A percentile compares a stretch with the other conserved stretches of the same genome.
These are phyloP conservation scores for Xylariaceae sp. DNA, from an alignment of 2,329 filamentous ascomycete species.

Conservation along the genomic window DNA sequence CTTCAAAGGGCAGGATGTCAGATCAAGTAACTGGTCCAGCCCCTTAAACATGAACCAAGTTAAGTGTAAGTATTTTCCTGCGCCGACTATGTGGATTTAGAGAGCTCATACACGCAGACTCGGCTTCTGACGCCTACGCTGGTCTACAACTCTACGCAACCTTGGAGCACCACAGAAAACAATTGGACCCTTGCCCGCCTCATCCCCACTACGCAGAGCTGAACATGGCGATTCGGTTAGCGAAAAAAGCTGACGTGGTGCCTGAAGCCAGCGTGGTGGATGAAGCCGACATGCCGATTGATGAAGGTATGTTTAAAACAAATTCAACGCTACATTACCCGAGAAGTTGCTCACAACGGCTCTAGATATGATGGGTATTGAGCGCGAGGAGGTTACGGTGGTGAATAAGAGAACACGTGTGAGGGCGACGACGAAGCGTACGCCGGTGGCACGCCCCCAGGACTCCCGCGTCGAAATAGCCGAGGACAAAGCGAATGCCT, in stretches of 20 bases:
- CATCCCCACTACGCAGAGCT: slow-evolving; percentile 64
- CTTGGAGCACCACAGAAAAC: slow-evolving; percentile 62
- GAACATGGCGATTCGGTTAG: slow-evolving; percentile 55
- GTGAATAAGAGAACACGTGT: background rate
- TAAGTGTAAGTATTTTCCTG: slow-evolving; percentile 50
- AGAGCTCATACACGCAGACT: slow-evolving; percentile 46
- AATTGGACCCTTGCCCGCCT: slow-evolving; percentile 64
- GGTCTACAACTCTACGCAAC: slow-evolving; percentile 65
- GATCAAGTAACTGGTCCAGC: slow-evolving; percentile 69
- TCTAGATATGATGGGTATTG: slow-evolving; percentile 23
- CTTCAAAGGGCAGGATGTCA: slow-evolving; percentile 64
- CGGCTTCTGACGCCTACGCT: slow-evolving; percentile 80
- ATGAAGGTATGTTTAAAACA: background rate
- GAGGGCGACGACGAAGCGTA: background rate
- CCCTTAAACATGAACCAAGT: slow-evolving; percentile 60
- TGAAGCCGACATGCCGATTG: slow-evolving; percentile 11
- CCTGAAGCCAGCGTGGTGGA: slow-evolving; percentile 26
- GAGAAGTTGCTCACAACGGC: slow-evolving; percentile 12
- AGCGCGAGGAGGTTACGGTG: slow-evolving; percentile 13
- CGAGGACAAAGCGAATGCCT: slow-evolving; percentile 35
- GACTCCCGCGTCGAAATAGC: slow-evolving; percentile 43
- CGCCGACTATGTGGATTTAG: slow-evolving; percentile 10
- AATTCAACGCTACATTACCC: slow-evolving; percentile 5
- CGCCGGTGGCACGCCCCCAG: slow-evolving; percentile 18
- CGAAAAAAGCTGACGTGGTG: slow-evolving; percentile 35